phyloP scores from a whole-genome alignment of 495 filamentous ascomycete species.

The Tuber melanosporum region DNA sequence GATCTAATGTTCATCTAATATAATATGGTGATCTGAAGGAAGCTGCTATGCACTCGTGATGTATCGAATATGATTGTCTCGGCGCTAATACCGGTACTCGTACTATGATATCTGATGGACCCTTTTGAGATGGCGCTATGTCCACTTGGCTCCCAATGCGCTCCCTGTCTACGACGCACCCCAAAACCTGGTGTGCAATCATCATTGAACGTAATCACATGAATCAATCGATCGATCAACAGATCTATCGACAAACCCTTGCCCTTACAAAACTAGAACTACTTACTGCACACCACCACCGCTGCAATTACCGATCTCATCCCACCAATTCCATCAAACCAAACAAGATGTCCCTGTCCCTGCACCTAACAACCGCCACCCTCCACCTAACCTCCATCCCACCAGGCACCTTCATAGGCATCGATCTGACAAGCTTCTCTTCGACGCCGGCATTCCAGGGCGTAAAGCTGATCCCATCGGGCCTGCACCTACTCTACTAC shows the following conservation, averaged over 20 bases:
- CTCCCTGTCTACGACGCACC: neutral
- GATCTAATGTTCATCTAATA: neutral
- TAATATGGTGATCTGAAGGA: neutral
- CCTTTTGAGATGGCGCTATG: neutral
- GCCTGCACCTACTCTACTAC: conserved; percentile 36
- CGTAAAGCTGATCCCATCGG: conserved; percentile 32
- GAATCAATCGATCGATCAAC: neutral
- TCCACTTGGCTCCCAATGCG: neutral
- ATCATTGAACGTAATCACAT: neutral
- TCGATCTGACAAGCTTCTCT: conserved; percentile 39
- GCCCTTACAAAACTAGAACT: neutral
- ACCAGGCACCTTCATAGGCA: conserved; percentile 29
- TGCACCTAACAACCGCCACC: conserved; percentile 22
- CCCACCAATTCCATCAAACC: neutral
- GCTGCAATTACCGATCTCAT: neutral
- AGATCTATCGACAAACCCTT: neutral
- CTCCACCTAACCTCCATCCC: conserved; percentile 36
- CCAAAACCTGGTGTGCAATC: neutral
- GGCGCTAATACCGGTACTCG: neutral
- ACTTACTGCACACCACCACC: neutral
- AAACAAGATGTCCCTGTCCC: conserved; percentile 21
- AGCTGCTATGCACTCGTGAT: neutral
- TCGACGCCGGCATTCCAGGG: conserved; percentile 37
- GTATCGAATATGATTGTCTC: neutral
- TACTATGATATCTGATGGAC: neutral